Conservation (phyloP, 495 filamentous ascomycete genomes). For the Aspergillus olivimuriae region DNA sequence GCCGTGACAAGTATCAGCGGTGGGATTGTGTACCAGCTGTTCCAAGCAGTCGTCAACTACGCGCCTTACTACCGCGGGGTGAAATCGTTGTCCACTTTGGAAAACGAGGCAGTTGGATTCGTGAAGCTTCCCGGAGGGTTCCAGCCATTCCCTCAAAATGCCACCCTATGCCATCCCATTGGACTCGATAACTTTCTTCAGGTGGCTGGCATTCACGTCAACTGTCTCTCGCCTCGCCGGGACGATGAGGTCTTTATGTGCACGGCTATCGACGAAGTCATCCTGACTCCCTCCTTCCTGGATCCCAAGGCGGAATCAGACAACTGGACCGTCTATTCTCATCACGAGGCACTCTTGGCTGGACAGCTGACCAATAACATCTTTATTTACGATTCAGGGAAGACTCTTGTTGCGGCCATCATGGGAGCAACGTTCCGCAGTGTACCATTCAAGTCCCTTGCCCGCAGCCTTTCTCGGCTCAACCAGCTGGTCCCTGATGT, state of each 20-base stretch:
- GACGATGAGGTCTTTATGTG: conserved; percentile 24
- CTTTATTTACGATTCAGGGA: background rate
- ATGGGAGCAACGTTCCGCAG: background rate
- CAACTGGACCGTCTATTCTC: conserved; percentile 1
- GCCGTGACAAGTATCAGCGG: conserved; percentile 7
- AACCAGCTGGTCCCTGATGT: too few species aligned
- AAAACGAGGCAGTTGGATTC: conserved; percentile 22
- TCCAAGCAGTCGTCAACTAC: conserved; percentile 26
- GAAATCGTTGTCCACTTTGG: conserved; percentile 16
- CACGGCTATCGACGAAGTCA: conserved; percentile 12
- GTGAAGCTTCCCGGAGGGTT: conserved; percentile 13
- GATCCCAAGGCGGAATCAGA: background rate
- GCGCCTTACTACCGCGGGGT: conserved; percentile 31
- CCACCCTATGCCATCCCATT: conserved; percentile 16
- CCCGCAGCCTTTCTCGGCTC: too few species aligned
- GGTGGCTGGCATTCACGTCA: conserved; percentile 35
- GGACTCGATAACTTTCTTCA: conserved; percentile 36
- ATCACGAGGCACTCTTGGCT: background rate
- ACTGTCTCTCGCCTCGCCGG: conserved; percentile 16
- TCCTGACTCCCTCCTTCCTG: background rate
- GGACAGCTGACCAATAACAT: background rate
- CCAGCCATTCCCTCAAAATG: conserved; percentile 2
- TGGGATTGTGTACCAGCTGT: conserved; percentile 26
- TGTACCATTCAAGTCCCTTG: background rate
- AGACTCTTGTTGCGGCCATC: background rate